Percentiles rank a stretch among this genome's conserved stretches.
These are phyloP conservation scores for Lepiota subincarnata DNA, from an alignment of 768 basidiomycete genomes.

Conservation along the genomic window DNA sequence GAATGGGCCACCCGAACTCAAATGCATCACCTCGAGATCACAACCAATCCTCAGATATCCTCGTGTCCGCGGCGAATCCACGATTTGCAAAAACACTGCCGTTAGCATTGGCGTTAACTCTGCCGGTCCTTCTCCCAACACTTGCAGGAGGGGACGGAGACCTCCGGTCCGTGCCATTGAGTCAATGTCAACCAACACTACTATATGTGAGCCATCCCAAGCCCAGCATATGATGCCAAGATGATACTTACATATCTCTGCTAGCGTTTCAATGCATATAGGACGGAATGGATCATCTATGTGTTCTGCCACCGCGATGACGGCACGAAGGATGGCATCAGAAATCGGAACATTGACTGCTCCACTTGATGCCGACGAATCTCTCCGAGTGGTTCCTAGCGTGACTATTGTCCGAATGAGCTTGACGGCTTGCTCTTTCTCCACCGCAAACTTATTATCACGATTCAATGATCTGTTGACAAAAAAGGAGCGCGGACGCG, in stretches of 20 bases:
- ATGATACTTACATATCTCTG: slow-evolving; percentile 74
- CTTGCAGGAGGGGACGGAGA: slow-evolving; percentile 80
- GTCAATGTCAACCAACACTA: slow-evolving; percentile 87
- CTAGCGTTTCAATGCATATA: slow-evolving; percentile 80
- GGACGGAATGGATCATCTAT: slow-evolving; percentile 84
- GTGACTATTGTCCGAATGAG: slow-evolving; percentile 81
- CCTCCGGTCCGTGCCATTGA: slow-evolving; percentile 79
- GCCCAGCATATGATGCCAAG: background rate
- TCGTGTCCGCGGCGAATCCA: slow-evolving; percentile 82
- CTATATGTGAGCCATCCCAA: background rate
- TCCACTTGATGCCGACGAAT: slow-evolving; percentile 37
- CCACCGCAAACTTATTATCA: slow-evolving; percentile 76
- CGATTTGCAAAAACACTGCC: slow-evolving; percentile 74
- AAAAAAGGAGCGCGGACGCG: background rate
- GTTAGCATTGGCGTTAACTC: slow-evolving; percentile 79
- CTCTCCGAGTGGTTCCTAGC: slow-evolving; percentile 58
- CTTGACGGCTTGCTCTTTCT: slow-evolving; percentile 91
- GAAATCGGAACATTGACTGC: slow-evolving; percentile 57
- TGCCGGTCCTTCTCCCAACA: slow-evolving; percentile 84
- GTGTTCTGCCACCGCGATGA: slow-evolving; percentile 93
- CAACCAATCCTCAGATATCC: slow-evolving; percentile 73
- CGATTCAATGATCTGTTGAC: slow-evolving; percentile 69
- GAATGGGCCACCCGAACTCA: background rate
- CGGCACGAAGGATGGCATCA: slow-evolving; percentile 75
- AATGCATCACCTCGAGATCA: slow-evolving; percentile 77